Base-by-base conservation (phyloP, 495 filamentous ascomycete species). In the Cetradonia linearis region DNA sequence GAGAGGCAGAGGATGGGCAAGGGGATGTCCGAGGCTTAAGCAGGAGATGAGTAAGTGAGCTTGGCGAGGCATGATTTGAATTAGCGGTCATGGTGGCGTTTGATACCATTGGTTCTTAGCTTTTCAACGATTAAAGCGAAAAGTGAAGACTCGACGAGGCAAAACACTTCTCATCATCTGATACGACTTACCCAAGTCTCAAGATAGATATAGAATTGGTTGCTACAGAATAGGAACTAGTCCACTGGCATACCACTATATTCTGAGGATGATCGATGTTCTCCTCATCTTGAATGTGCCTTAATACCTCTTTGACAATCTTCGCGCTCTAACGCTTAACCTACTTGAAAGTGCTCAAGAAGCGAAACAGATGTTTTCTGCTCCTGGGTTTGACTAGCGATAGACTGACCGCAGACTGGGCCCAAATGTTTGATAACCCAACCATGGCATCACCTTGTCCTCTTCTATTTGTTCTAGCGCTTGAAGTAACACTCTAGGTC, bases 1-100 rank as follows among this genome's bases (percentile, higher is more conserved):
- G 86, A 91, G 66, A 73, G 70, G n/a, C n/a, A 58, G 40, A 62
- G 63, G 20, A 44, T 36, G 50, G 46, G 46, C 37, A 25, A 64
- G 34, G 54, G 59, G 60, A 59, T 52, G 20, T 40, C 33, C 7
- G 25, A 50, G 11, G 30, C 54, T 48, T 62, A 42, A 62, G n/a
- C 13, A 44, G 27, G 38, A 10, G 23, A 52, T 38, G 4, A 8
- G 31, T 25, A 18, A 20, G 42, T 9, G 42, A 23, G 11, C 20
- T 6, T 25, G 28, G 40, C 36, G n/a, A 42, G 49, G 23, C 52
- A 30, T 31, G 34, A 30, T 55, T 64, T 13, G 47, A 33, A 52
- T 62, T 59, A 58, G 58, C 62, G 58, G 38, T 47, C 54, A 61
- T 53, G 48, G 37, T 55, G 61, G 61, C 61, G 56, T 59, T 54